phyloP scores from a whole-genome alignment of 2,329 filamentous ascomycete species.

The Coniochaeta ligniaria region DNA sequence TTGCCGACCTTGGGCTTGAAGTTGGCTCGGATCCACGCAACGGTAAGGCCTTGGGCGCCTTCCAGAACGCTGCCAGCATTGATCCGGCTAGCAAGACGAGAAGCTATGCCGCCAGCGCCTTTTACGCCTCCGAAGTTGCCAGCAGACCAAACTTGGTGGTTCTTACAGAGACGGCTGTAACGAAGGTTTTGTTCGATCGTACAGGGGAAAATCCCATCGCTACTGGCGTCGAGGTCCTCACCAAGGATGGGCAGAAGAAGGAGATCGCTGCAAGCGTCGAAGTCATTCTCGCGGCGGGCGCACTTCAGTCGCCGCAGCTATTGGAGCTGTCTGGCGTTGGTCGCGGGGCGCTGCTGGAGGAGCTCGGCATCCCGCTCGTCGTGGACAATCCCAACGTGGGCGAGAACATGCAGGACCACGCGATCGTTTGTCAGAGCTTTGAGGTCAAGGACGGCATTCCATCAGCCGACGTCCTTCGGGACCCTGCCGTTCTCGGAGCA shows the following conservation, averaged over 20 bases:
- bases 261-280: conserved; percentile 25
- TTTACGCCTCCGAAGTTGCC: conserved; percentile 24
- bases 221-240: conserved; percentile 23
- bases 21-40: conserved; percentile 23
- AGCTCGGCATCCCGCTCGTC: conserved; percentile 31
- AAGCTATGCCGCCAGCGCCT: conserved; percentile 23
- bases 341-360: conserved; percentile 29
- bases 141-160: conserved; percentile 25
- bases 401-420: conserved; percentile 41
- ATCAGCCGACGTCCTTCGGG: conserved; percentile 25
- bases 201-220: conserved; percentile 17
- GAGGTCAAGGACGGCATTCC: conserved; percentile 31
- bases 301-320: conserved; percentile 47
- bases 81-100: conserved; percentile 12
- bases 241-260: conserved; percentile 15
- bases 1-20: conserved; percentile 23
- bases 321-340: conserved; percentile 57
- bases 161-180: conserved; percentile 23
- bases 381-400: conserved; percentile 38
- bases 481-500: conserved; percentile 21
- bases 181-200: conserved; percentile 21
- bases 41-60: conserved; percentile 10
- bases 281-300: conserved; percentile 52
- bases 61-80: conserved; percentile 12
- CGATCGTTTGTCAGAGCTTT: conserved; percentile 25